Evolutionary conservation across 78 protist species (phyloP).

Genomic region (Planoprotostelium fungivorum): DNA sequence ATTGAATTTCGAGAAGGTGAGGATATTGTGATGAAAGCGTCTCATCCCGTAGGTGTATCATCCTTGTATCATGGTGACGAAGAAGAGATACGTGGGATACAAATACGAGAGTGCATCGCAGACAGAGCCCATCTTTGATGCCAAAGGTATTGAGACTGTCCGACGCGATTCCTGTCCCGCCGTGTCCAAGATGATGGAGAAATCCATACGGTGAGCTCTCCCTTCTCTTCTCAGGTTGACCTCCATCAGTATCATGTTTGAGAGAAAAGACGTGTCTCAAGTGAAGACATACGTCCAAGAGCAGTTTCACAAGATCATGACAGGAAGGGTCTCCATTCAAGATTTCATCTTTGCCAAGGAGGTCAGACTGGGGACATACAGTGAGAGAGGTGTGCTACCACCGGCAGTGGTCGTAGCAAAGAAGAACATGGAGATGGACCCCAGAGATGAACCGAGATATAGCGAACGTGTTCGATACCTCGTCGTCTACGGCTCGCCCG

Average conservation of each 20-base stretch:
- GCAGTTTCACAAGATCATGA: slow-evolving; percentile 55
- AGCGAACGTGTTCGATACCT: slow-evolving; percentile 81
- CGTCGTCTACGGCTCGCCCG: slow-evolving; percentile 63
- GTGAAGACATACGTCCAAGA: slow-evolving; percentile 60
- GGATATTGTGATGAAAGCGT: not conserved
- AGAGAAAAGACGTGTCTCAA: slow-evolving; percentile 57
- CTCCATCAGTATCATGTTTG: slow-evolving; percentile 63
- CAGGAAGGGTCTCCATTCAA: slow-evolving; percentile 24
- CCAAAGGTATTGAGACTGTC: slow-evolving; percentile 95
- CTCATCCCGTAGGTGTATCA: slow-evolving; percentile 67
- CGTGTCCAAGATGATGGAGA: slow-evolving; percentile 61
- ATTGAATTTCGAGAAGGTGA: slow-evolving; percentile 82
- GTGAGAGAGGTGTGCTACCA: slow-evolving; percentile 27
- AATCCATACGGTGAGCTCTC: not conserved
- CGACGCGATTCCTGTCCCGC: slow-evolving; percentile 88
- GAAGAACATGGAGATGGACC: slow-evolving; percentile 57
- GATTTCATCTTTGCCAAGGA: slow-evolving; percentile 87
- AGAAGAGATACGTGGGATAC: slow-evolving; percentile 93
- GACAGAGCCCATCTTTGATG: slow-evolving; percentile 71
- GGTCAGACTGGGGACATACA: slow-evolving; percentile 69
- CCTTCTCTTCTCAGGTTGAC: not conserved
- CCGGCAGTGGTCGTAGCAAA: slow-evolving; percentile 72
- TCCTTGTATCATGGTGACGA: slow-evolving; percentile 87
- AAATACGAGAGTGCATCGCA: slow-evolving; percentile 57
- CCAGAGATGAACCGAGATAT: slow-evolving; percentile 73